phyloP scores from a whole-genome alignment of 352 stramenopile genomes.

The Globisporangium rhizosaccharum region DNA sequence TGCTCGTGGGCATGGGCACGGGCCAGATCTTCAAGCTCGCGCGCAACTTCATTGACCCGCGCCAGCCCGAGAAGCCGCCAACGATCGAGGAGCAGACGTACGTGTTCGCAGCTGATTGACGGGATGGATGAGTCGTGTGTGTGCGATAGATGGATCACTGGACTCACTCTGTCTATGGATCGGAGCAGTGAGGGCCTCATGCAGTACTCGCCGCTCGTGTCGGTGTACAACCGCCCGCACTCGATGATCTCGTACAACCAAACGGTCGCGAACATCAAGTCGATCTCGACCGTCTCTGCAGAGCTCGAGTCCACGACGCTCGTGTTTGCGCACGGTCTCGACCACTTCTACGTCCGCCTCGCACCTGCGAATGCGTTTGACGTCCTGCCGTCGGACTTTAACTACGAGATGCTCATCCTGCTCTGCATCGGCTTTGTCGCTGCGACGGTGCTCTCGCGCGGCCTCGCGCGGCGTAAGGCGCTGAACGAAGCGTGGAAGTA shows the following conservation, averaged over 20 bases:
- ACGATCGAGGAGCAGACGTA: conserved; percentile 75
- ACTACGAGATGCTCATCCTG: conserved; percentile 90
- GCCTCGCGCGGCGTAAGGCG: conserved; percentile 64
- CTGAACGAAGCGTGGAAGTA: conserved; percentile 85
- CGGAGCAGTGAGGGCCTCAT: conserved; percentile 60
- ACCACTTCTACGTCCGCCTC: conserved; percentile 93
- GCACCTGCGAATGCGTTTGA: conserved; percentile 95
- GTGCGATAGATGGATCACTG: background rate
- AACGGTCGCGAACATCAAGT: conserved; percentile 75
- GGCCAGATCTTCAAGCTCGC: conserved; percentile 93
- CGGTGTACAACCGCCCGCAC: conserved; percentile 79
- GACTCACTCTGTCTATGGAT: background rate
- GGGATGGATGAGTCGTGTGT: background rate
- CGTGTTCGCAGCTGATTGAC: background rate
- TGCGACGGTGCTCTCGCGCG: conserved; percentile 60
- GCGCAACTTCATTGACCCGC: conserved; percentile 91
- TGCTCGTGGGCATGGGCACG: conserved; percentile 90
- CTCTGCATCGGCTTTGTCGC: conserved; percentile 86
- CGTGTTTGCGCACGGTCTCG: conserved; percentile 90
- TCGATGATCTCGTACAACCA: conserved; percentile 90
- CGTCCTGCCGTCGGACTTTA: conserved; percentile 94
- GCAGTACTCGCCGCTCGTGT: conserved; percentile 89
- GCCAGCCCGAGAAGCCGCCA: conserved; percentile 89
- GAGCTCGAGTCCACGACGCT: conserved; percentile 95
- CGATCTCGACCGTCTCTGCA: conserved; percentile 61